Evolutionary conservation across 331 rosid species (phyloP).

Genomic region (Quercus tomentella): DNA sequence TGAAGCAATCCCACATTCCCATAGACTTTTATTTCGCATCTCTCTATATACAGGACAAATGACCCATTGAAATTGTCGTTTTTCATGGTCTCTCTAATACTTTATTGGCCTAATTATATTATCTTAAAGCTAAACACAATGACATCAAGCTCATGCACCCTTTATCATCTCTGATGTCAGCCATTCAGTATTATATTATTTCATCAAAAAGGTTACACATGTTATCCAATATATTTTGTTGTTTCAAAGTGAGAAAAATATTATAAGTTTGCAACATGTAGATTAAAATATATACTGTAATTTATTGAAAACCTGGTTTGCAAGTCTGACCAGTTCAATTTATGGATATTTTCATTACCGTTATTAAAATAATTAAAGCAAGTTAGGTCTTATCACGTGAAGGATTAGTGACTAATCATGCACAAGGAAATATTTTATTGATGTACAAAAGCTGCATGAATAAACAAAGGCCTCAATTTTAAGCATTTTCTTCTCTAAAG

Average conservation of each 20-base stretch:
- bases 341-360: not conserved
- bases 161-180: not conserved
- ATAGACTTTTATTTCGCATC: too few relatives aligned
- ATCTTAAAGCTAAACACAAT: too few relatives aligned
- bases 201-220: not conserved
- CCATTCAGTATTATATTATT: not conserved
- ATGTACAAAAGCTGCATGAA: not conserved
- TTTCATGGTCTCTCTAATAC: too few relatives aligned
- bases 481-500: too few relatives aligned
- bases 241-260: not conserved
- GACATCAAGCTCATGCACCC: too few relatives aligned
- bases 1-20: too few relatives aligned
- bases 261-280: too few relatives aligned
- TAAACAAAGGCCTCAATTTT: not conserved
- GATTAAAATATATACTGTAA: not conserved
- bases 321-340: not conserved
- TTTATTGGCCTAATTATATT: too few relatives aligned
- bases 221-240: not conserved
- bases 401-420: not conserved
- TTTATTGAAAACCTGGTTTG: not conserved
- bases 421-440: not conserved
- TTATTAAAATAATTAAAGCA: not conserved
- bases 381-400: not conserved
- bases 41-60: too few relatives aligned
- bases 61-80: too few relatives aligned